Base-by-base conservation (phyloP, 169 alveolate species). In the Ichthyophthirius multifiliis region DNA sequence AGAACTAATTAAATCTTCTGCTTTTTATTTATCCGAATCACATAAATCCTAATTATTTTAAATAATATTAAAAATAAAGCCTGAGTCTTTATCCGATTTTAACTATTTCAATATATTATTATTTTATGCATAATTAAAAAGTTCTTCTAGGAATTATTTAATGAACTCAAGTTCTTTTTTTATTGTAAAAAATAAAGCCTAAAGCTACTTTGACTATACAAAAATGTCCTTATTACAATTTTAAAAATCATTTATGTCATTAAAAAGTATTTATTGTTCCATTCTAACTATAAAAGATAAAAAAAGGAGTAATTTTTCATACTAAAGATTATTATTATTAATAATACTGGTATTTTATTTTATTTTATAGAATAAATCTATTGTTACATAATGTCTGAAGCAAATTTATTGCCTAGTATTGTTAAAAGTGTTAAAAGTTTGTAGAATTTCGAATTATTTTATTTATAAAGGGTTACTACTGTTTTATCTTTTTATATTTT, bases 321-420 rank as follows among this genome's bases (percentile, higher is more conserved):
- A 67, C n/a, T n/a, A n/a, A 18, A 67, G 18, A 32, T 35, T 13
- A 9, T 35, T 16, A 15, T 67, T 67, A 37, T 34, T 67, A 20
- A 67, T 34, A 31, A 13, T 9, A 20, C 45, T 5, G 4, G 43
- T 67, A 20, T 67, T 67, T 30, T 37, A 18, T 16, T 67, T 20
- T 20, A 67, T 34, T 67, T 67, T 37, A 18, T 39, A 18, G 39
- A 39, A 67, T 6, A 67, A 18, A 13, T 67, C 77, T 5, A 67
- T 39, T 37, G 64, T 37, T 18, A 67, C 62, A 67, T 18, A 67
- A 20, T 67, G 77, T 37, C 45, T 67, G 27, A 67, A 67, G 20
- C 32, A 12, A 4, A 67, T 37, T 37, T 67, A 16, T 34, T 35
- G n/a, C 9, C 77, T 32, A 5, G 20, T 37, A 34, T 34, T 37